A percentile compares a stretch with the other conserved stretches of the same genome.
These are phyloP conservation scores for Fusarium xylarioides DNA, from an alignment of 2,329 filamentous ascomycete genomes.

Conservation along the genomic window DNA sequence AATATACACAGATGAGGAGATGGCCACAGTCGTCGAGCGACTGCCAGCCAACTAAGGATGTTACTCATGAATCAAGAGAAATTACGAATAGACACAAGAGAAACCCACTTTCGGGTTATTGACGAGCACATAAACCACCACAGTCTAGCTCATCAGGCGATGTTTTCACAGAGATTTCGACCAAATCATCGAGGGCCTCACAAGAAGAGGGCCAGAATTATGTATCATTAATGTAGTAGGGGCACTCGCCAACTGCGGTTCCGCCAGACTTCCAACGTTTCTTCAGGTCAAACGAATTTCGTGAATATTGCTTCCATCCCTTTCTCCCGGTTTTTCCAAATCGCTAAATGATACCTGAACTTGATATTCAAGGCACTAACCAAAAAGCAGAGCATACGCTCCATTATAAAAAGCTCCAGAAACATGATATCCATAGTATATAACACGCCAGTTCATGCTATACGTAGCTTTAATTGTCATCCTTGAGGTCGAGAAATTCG, in stretches of 20 bases:
- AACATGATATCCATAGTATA: not conserved
- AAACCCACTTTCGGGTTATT: conserved; percentile 24
- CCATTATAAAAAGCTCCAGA: not conserved
- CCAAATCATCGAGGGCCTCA: conserved; percentile 4
- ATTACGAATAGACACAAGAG: conserved; percentile 35
- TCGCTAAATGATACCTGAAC: not conserved
- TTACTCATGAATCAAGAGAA: conserved; percentile 31
- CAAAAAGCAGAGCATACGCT: not conserved
- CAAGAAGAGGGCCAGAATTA: conserved; percentile 25
- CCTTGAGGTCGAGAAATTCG: conserved; percentile 66
- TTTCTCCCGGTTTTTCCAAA: not conserved
- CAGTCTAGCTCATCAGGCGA: not conserved
- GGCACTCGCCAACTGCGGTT: conserved; percentile 26
- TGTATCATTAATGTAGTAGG: conserved; percentile 46
- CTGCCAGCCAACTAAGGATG: conserved; percentile 70
- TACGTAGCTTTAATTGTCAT: conserved; percentile 39
- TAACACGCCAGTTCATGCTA: not conserved
- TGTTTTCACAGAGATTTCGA: conserved; percentile 23
- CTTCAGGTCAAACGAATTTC: not conserved
- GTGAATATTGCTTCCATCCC: not conserved
- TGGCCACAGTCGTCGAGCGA: conserved; percentile 90
- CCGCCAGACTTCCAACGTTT: conserved; percentile 11
- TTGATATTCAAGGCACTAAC: not conserved
- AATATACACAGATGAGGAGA: conserved; percentile 98
- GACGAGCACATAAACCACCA: conserved; percentile 4